A percentile compares a stretch with the other conserved stretches of the same genome.
Conservation (phyloP, 768 basidiomycete genomes). For the Russula abietina region DNA sequence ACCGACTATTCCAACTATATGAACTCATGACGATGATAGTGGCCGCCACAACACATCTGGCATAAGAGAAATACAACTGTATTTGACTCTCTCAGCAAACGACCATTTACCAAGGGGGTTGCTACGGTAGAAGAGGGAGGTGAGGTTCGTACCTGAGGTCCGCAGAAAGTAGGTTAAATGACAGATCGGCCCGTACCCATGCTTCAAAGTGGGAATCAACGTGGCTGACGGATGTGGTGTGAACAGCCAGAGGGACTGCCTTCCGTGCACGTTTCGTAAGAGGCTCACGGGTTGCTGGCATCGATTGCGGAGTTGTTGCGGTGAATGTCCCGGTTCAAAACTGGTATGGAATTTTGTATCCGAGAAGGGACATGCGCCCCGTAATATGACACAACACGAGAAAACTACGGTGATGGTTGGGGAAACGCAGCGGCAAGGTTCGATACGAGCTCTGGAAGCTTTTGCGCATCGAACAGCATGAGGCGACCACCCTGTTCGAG, state of each 20-base stretch:
- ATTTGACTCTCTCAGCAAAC: background rate
- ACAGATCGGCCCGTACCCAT: background rate
- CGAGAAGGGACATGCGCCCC: background rate
- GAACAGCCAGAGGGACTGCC: background rate
- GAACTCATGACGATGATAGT: background rate
- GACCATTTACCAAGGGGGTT: background rate
- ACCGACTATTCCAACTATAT: background rate
- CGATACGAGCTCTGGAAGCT: slow-evolving; percentile 38
- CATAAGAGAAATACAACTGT: background rate
- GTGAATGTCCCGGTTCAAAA: background rate
- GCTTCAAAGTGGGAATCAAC: background rate
- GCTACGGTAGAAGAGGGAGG: background rate
- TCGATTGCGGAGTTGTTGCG: background rate
- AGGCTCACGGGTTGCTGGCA: background rate
- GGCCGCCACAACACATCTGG: background rate
- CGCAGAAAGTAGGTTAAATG: background rate
- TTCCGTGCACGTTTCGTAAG: background rate
- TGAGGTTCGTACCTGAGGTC: background rate
- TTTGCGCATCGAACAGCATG: slow-evolving; percentile 50
- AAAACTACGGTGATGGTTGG: slow-evolving; percentile 7
- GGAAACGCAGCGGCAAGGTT: slow-evolving; percentile 11
- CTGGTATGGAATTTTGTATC: background rate
- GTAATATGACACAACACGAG: background rate
- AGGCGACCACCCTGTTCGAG: slow-evolving; percentile 62
- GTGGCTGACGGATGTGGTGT: background rate